These are phyloP conservation scores for Fraxinus albicans DNA, from an alignment of 305 asterid species.

Conservation along the genomic window DNA sequence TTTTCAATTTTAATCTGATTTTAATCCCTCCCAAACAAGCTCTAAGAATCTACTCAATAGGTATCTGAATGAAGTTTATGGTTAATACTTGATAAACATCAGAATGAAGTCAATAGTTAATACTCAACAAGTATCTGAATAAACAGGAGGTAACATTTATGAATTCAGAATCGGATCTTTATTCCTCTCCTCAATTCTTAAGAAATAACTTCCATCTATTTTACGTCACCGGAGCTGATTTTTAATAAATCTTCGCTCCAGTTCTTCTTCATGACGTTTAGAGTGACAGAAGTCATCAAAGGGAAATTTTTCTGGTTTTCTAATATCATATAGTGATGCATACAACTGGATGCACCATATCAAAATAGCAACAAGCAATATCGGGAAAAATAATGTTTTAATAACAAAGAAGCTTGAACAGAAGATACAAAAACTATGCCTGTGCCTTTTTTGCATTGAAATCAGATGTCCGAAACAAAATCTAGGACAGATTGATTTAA, in stretches of 20 bases:
- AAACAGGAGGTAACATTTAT: not conserved
- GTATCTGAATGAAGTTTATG: not conserved
- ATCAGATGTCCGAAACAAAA: not conserved
- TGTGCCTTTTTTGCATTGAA: not conserved
- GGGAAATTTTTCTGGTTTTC: slow-evolving; percentile 1
- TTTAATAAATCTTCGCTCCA: not conserved
- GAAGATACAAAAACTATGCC: not conserved
- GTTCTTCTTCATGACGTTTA: not conserved
- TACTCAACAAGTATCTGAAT: not conserved
- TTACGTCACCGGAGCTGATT: not conserved
- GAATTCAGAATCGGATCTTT: not conserved
- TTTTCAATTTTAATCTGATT: too few species aligned
- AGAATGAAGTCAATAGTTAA: not conserved
- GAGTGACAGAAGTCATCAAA: slow-evolving; percentile 8
- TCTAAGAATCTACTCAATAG: not conserved
- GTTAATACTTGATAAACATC: not conserved
- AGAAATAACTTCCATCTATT: not conserved
- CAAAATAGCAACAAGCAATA: not conserved
- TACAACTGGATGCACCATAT: not conserved
- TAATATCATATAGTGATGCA: slow-evolving; percentile 5
- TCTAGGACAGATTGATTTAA: not conserved
- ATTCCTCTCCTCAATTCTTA: not conserved
- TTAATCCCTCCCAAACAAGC: too few species aligned
- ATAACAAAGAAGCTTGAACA: slow-evolving; percentile 4
- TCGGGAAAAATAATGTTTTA: not conserved